These are phyloP conservation scores for Colletotrichum agaves DNA, from an alignment of 2,329 filamentous ascomycete genomes.

Conservation along the genomic window DNA sequence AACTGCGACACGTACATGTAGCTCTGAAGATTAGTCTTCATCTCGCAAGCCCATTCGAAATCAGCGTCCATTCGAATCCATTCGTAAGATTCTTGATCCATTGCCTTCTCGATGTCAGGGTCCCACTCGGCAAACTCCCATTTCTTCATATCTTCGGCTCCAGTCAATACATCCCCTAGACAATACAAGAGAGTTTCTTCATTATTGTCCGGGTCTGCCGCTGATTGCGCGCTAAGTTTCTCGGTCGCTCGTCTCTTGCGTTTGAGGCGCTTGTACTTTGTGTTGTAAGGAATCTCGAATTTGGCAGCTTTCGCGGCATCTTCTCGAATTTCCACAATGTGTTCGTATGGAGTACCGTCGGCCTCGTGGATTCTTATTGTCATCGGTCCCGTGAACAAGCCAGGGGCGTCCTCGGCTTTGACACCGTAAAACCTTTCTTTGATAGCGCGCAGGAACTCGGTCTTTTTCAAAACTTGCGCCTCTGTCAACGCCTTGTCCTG, in stretches of 20 bases:
- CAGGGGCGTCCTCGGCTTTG: constrained; percentile 74
- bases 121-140: constrained; percentile 94
- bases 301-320: constrained; percentile 77
- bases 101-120: constrained; percentile 85
- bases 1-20: constrained; percentile 99
- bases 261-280: constrained; percentile 98
- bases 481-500: constrained; percentile 58
- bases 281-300: constrained; percentile 98
- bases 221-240: constrained; percentile 68
- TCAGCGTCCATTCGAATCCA: constrained; percentile 99
- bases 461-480: constrained; percentile 53
- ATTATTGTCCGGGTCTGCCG: constrained; percentile 64
- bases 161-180: constrained; percentile 89
- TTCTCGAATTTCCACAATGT: constrained; percentile 95
- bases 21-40: constrained; percentile 82
- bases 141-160: constrained; percentile 80
- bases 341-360: constrained; percentile 97
- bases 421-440: constrained; percentile 81
- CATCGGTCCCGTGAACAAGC: constrained; percentile 95
- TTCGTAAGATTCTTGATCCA: constrained; percentile 97
- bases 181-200: constrained; percentile 91
- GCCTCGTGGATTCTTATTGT: constrained; percentile 98
- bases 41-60: constrained; percentile 95
- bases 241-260: constrained; percentile 65
- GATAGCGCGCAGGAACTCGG: constrained; percentile 84